These are phyloP conservation scores for Potentilla sterilis DNA, from an alignment of 306 rosid genomes.

Conservation along the genomic window DNA sequence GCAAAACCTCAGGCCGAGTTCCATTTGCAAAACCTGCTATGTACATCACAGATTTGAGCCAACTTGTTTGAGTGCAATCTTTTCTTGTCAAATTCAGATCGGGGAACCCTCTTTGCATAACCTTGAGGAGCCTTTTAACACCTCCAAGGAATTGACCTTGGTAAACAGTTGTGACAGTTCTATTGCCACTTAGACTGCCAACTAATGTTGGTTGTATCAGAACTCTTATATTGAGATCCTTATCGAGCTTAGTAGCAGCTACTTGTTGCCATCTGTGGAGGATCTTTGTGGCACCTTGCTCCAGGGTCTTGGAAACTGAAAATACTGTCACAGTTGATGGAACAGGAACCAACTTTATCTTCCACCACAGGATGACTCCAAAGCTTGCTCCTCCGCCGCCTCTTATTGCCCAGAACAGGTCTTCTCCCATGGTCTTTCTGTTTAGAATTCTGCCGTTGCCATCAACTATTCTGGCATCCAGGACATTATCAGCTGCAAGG, in stretches of 20 bases:
- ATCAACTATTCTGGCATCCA: slow-evolving; percentile 61
- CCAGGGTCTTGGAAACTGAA: slow-evolving; percentile 48
- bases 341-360: slow-evolving; percentile 68
- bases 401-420: slow-evolving; percentile 79
- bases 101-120: slow-evolving; percentile 54
- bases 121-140: slow-evolving; percentile 44
- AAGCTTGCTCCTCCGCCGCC: slow-evolving; percentile 92
- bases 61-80: slow-evolving; percentile 60
- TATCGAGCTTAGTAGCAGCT: slow-evolving; percentile 49
- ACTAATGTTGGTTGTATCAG: slow-evolving; percentile 34
- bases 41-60: slow-evolving; percentile 70
- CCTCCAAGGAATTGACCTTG: slow-evolving; percentile 62
- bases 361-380: slow-evolving; percentile 80
- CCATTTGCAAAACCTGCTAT: slow-evolving; percentile 61
- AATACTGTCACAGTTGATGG: slow-evolving; percentile 72
- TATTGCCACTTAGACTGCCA: slow-evolving; percentile 29
- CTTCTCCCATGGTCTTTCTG: slow-evolving; percentile 70
- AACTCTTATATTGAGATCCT: slow-evolving; percentile 58
- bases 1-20: slow-evolving; percentile 57
- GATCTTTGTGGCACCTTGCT: slow-evolving; percentile 57
- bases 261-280: slow-evolving; percentile 64
- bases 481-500: slow-evolving; percentile 65
- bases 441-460: slow-evolving; percentile 52
- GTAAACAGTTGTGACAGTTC: slow-evolving; percentile 57
- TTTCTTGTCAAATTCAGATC: slow-evolving; percentile 54